Evolutionary conservation across 768 basidiomycete species (phyloP).

Genomic region (Daedaleopsis sinensis): DNA sequence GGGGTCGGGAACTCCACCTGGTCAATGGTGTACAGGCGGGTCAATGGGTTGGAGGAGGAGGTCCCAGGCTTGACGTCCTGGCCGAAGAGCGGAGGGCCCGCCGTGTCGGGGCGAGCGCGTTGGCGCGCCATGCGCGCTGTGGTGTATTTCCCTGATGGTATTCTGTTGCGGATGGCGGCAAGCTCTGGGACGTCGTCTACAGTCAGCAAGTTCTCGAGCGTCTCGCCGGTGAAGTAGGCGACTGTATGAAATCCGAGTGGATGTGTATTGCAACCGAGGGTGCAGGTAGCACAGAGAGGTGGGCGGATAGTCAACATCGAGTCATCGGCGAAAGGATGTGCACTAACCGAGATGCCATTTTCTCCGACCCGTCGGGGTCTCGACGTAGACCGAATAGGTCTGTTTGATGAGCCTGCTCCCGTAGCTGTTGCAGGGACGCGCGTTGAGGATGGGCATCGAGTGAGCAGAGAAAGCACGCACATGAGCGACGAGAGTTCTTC

Average conservation of each 20-base stretch:
- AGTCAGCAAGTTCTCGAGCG: conserved; percentile 15
- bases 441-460: conserved; percentile 28
- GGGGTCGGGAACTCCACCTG: conserved; percentile 1
- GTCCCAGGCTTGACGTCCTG: not conserved
- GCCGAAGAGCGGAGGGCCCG: not conserved
- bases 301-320: not conserved
- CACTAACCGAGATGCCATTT: conserved; percentile 83
- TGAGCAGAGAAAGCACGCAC: conserved; percentile 29
- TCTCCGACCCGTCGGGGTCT: conserved; percentile 63
- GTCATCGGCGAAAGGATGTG: not conserved
- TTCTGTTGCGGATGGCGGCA: conserved; percentile 24
- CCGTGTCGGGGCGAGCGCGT: conserved; percentile 18
- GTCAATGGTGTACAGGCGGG: conserved; percentile 13
- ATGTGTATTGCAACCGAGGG: conserved; percentile 1
- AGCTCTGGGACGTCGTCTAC: conserved; percentile 38
- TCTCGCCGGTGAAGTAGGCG: conserved; percentile 42
- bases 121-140: conserved; percentile 35
- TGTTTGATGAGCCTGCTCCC: conserved; percentile 68
- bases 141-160: conserved; percentile 38
- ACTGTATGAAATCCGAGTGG: conserved; percentile 27
- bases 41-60: not conserved
- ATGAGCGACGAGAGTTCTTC: conserved; percentile 24
- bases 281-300: not conserved
- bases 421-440: conserved; percentile 10
- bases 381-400: conserved; percentile 78